Evolutionary conservation across 371 early-diverging fungal species (phyloP).

Genomic region (Mucor ambiguus): DNA sequence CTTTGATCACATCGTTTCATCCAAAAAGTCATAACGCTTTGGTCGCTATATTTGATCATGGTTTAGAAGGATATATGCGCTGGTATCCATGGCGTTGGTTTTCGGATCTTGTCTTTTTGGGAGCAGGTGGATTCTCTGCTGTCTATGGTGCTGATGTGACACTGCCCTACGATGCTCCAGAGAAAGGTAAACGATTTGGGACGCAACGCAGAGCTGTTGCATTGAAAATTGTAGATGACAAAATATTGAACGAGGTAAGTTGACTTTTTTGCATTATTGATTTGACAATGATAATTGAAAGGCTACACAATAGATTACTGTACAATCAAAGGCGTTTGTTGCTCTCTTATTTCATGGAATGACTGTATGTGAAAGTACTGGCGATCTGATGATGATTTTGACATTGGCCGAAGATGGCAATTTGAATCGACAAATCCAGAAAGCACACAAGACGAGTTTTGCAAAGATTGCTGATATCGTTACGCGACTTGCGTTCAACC

Average conservation of each 20-base stretch:
- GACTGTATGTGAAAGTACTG: slow-evolving; percentile 44
- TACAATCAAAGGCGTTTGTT: slow-evolving; percentile 43
- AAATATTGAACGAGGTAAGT: slow-evolving; percentile 43
- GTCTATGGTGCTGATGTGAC: slow-evolving; percentile 35
- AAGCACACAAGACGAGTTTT: slow-evolving; percentile 8
- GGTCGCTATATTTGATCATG: slow-evolving; percentile 33
- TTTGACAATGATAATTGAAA: background rate
- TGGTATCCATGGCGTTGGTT: slow-evolving; percentile 51
- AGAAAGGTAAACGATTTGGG: slow-evolving; percentile 24
- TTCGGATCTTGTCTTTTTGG: slow-evolving; percentile 43
- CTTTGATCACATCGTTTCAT: slow-evolving; percentile 31
- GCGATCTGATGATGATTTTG: slow-evolving; percentile 43
- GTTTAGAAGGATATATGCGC: slow-evolving; percentile 37
- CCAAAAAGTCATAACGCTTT: slow-evolving; percentile 34
- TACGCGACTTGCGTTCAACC: slow-evolving; percentile 35
- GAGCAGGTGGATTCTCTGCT: slow-evolving; percentile 45
- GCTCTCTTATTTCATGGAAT: slow-evolving; percentile 43
- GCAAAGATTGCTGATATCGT: slow-evolving; percentile 26
- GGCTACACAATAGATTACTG: slow-evolving; percentile 28
- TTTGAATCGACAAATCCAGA: slow-evolving; percentile 31
- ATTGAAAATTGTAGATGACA: slow-evolving; percentile 46
- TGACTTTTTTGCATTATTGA: background rate
- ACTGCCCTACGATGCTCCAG: slow-evolving; percentile 38
- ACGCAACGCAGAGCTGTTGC: slow-evolving; percentile 31
- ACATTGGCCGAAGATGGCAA: slow-evolving; percentile 40